These are phyloP conservation scores for Hirsutella thompsonii DNA, from an alignment of 2,329 filamentous ascomycete species.

Conservation along the genomic window DNA sequence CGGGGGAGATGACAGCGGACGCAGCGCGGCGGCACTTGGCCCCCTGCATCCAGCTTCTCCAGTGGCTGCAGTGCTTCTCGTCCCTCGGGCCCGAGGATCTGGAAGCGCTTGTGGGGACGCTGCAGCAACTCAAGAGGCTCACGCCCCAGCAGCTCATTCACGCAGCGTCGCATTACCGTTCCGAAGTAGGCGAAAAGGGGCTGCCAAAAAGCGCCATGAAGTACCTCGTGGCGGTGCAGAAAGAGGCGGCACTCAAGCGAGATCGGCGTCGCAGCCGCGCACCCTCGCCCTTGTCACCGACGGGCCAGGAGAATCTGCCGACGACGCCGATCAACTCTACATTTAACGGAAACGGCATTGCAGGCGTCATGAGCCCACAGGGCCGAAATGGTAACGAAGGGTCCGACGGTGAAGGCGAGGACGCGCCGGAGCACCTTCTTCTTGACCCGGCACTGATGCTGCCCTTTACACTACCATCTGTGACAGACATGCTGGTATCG, in stretches of 20 bases:
- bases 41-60: slow-evolving; percentile 82
- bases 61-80: slow-evolving; percentile 97
- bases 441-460: slow-evolving; percentile 85
- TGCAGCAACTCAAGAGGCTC: slow-evolving; percentile 77
- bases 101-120: slow-evolving; percentile 74
- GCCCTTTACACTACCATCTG: slow-evolving; percentile 88
- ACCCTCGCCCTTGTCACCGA: slow-evolving; percentile 25
- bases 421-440: slow-evolving; percentile 62
- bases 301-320: slow-evolving; percentile 20
- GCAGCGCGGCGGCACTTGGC: slow-evolving; percentile 73
- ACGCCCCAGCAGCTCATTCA: slow-evolving; percentile 84
- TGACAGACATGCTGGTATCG: slow-evolving; percentile 91
- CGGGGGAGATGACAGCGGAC: slow-evolving; percentile 78
- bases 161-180: slow-evolving; percentile 81
- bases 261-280: slow-evolving; percentile 37
- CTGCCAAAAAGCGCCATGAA: slow-evolving; percentile 80
- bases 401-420: slow-evolving; percentile 41
- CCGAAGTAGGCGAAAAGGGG: slow-evolving; percentile 89
- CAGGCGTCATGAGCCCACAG: slow-evolving; percentile 28
- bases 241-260: slow-evolving; percentile 51
- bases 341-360: slow-evolving; percentile 28
- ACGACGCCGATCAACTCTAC: slow-evolving; percentile 27
- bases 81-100: slow-evolving; percentile 76
- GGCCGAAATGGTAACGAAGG: slow-evolving; percentile 18
- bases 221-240: slow-evolving; percentile 70